A percentile compares a stretch with the other conserved stretches of the same genome.
Conservation (phyloP, 1,139 yeast genomes). For the Suhomyces yuchorum region DNA sequence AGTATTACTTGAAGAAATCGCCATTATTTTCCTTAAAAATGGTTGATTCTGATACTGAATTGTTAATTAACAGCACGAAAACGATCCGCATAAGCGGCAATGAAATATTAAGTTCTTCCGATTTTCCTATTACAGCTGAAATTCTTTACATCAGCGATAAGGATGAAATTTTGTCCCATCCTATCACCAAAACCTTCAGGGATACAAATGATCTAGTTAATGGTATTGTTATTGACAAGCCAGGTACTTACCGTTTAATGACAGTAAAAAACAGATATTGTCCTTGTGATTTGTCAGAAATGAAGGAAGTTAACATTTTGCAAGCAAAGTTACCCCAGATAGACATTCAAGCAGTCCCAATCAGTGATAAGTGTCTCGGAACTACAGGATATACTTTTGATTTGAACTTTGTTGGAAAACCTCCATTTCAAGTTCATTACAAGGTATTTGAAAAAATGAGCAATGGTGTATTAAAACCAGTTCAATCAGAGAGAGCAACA, state of each 20-base stretch:
- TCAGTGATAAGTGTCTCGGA: constrained; percentile 88
- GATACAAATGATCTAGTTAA: constrained; percentile 27
- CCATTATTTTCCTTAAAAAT: constrained; percentile 51
- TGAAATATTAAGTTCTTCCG: constrained; percentile 27
- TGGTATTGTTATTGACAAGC: constrained; percentile 47
- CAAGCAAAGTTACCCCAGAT: constrained; percentile 52
- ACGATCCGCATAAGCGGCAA: constrained; percentile 28
- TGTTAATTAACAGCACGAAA: constrained; percentile 45
- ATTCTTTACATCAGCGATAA: constrained; percentile 34
- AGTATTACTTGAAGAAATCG: constrained; percentile 63
- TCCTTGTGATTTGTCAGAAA: constrained; percentile 55
- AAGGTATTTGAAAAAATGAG: constrained; percentile 54
- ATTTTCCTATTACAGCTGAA: constrained; percentile 52
- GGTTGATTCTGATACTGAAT: constrained; percentile 42
- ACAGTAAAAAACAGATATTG: constrained; percentile 63
- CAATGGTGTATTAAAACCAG: constrained; percentile 35
- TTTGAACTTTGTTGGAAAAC: constrained; percentile 73
- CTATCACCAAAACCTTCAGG: constrained; percentile 41
- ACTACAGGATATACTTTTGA: constrained; percentile 75
- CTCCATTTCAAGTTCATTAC: constrained; percentile 75
- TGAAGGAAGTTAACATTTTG: constrained; percentile 20
- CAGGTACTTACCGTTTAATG: constrained; percentile 65
- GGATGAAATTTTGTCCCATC: constrained; percentile 28
- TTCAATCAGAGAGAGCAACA: constrained; percentile 35
- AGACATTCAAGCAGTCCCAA: constrained; percentile 56